Evolutionary conservation across 2,329 filamentous ascomycete species (phyloP).

Genomic region (Trichothecium roseum): DNA sequence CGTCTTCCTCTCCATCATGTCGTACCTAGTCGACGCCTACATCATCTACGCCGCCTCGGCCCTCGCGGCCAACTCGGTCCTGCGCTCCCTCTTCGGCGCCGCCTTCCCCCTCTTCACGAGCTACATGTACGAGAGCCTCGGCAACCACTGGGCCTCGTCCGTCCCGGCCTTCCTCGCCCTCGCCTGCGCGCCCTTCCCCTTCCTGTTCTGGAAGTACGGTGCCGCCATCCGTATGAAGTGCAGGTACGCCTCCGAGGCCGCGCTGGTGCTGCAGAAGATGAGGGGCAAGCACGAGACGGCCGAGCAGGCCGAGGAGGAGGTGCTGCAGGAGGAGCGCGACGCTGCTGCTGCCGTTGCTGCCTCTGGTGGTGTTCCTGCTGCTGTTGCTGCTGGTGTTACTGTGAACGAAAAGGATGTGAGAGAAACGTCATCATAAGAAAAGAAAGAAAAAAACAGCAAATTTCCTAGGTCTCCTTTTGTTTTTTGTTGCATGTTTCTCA

Average conservation of each 20-base stretch:
- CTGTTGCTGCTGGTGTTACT: too few relatives aligned
- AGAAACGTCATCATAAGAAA: conserved; percentile 1
- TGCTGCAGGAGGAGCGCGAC: conserved; percentile 1
- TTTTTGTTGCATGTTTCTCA: too few relatives aligned
- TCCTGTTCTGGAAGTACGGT: conserved; percentile 68
- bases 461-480: too few relatives aligned
- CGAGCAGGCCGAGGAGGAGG: conserved; percentile 13
- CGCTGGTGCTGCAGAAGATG: conserved; percentile 43
- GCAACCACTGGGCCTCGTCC: conserved; percentile 66
- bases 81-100: conserved; percentile 62
- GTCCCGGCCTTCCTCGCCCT: conserved; percentile 66
- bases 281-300: conserved; percentile 17
- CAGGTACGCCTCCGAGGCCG: conserved; percentile 60
- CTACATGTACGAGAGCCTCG: conserved; percentile 45
- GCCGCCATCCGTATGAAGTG: conserved; percentile 50
- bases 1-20: conserved; percentile 55
- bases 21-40: conserved; percentile 52
- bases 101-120: conserved; percentile 65
- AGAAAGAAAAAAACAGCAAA: too few relatives aligned
- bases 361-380: too few relatives aligned
- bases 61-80: conserved; percentile 60
- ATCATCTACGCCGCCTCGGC: conserved; percentile 64
- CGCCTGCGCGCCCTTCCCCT: conserved; percentile 62
- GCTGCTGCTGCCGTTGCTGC: too few relatives aligned
- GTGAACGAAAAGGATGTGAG: conserved; percentile 1